phyloP scores from a whole-genome alignment of 179 eudicot genomes.

The Carnegiea gigantea region DNA sequence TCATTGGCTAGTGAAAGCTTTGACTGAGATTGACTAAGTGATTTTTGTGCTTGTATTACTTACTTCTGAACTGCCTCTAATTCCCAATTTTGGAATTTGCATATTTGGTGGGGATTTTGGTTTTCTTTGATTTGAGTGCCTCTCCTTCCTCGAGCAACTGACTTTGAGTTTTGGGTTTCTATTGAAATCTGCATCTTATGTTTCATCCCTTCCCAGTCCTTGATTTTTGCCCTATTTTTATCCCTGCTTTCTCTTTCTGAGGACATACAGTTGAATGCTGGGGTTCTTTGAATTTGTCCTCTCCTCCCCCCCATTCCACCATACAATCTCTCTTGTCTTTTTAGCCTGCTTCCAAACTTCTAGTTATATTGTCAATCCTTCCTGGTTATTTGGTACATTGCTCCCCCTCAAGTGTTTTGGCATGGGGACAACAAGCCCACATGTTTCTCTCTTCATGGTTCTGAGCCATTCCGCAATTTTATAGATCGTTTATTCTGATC shows the following conservation, averaged over 20 bases:
- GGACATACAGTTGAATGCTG: slow-evolving; percentile 55
- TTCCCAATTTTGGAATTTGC: slow-evolving; percentile 34
- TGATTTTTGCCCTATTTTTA: slow-evolving; percentile 26
- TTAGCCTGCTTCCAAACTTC: slow-evolving; percentile 40
- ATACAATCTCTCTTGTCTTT: slow-evolving; percentile 34
- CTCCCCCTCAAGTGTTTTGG: too few species aligned
- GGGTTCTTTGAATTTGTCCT: slow-evolving; percentile 57
- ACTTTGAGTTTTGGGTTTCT: slow-evolving; percentile 36
- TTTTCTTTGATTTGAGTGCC: slow-evolving; percentile 50
- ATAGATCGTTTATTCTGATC: too few species aligned
- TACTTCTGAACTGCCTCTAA: slow-evolving; percentile 36
- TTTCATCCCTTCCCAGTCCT: slow-evolving; percentile 2
- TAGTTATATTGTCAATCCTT: slow-evolving; percentile 12
- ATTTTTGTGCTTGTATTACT: slow-evolving; percentile 27
- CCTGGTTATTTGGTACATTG: too few species aligned
- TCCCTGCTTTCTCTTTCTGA: slow-evolving; percentile 30
- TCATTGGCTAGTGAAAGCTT: slow-evolving; percentile 60
- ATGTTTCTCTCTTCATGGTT: too few species aligned
- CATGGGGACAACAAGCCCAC: too few species aligned
- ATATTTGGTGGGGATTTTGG: slow-evolving; percentile 10
- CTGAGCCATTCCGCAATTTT: too few species aligned
- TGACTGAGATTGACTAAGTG: slow-evolving; percentile 58
- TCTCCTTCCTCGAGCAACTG: slow-evolving; percentile 78
- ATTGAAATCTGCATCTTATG: slow-evolving; percentile 39
- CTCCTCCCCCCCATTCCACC: slow-evolving; percentile 2